A percentile compares a stretch with the other conserved stretches of the same genome.
Evolutionary conservation across 208 protist genomes (phyloP).

Genomic region (Polymyxa betae): DNA sequence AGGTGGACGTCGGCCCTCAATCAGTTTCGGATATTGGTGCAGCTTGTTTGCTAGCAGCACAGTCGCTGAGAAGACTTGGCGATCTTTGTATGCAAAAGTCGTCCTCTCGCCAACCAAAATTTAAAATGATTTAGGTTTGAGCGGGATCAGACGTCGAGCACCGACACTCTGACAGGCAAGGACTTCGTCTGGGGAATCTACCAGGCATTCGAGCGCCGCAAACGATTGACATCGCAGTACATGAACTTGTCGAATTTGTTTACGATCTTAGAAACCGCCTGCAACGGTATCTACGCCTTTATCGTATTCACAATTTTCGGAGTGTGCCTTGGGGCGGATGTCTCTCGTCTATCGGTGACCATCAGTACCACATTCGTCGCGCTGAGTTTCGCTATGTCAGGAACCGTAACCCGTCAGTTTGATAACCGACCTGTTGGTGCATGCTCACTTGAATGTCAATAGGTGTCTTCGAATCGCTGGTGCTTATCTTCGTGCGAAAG

Average conservation of each 20-base stretch:
- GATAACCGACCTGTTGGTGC: background rate
- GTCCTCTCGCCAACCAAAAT: too few species aligned
- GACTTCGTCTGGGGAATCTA: conserved; percentile 47
- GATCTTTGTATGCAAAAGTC: too few species aligned
- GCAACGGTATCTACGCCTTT: background rate
- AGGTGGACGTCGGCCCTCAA: background rate
- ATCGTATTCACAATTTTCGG: background rate
- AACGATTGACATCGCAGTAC: background rate
- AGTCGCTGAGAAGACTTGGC: background rate
- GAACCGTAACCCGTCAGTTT: background rate
- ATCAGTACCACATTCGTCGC: conserved; percentile 18
- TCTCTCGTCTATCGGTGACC: background rate
- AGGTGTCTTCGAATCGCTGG: conserved; percentile 24
- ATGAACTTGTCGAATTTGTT: conserved; percentile 27
- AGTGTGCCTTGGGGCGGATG: background rate
- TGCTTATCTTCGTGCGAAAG: conserved; percentile 15
- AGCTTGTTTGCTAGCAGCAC: background rate
- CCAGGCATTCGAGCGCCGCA: conserved; percentile 49
- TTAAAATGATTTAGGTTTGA: too few species aligned
- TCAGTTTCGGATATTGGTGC: background rate
- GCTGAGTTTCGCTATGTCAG: conserved; percentile 31
- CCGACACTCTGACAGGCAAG: background rate
- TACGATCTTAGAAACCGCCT: background rate
- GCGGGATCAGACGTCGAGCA: background rate
- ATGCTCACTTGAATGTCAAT: background rate